A percentile compares a stretch with the other conserved stretches of the same genome.
These are phyloP conservation scores for Aspergillus ostianus DNA, from an alignment of 495 filamentous ascomycete genomes.

Conservation along the genomic window DNA sequence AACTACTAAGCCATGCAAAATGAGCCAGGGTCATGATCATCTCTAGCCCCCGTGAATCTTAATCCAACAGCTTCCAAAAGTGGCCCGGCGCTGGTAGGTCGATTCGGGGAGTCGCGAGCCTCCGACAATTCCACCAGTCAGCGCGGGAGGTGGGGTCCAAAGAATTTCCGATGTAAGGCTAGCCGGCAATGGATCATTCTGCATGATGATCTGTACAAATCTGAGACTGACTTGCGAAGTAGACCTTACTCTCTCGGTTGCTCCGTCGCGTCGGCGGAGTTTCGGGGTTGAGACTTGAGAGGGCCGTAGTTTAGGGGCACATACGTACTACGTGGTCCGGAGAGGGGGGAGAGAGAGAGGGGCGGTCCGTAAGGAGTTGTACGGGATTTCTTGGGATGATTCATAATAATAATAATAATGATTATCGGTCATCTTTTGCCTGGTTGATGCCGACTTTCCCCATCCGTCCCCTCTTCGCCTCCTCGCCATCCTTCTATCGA, in stretches of 20 bases:
- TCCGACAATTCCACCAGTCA: background rate
- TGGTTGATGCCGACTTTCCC: too few species aligned
- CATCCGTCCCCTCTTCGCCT: too few species aligned
- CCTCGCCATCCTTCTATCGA: background rate
- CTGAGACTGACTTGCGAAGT: background rate
- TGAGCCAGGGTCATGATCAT: background rate
- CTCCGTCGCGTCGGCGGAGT: too few species aligned
- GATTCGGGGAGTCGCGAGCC: too few species aligned
- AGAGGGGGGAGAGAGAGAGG: too few species aligned
- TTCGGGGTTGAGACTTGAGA: background rate
- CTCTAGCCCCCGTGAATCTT: background rate
- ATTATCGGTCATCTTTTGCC: background rate
- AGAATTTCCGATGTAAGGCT: background rate
- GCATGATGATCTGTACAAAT: background rate
- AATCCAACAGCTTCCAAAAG: background rate
- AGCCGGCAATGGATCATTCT: conserved; percentile 3
- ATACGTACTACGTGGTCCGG: too few species aligned
- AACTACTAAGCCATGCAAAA: background rate
- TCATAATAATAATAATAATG: background rate
- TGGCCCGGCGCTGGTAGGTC: background rate
- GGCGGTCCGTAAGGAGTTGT: background rate
- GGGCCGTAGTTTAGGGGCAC: too few species aligned
- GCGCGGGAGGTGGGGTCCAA: conserved; percentile 3
- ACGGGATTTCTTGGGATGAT: background rate
- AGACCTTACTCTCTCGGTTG: too few species aligned